Conservation (phyloP, 2,329 filamentous ascomycete genomes). For the Cercospora zeina region DNA sequence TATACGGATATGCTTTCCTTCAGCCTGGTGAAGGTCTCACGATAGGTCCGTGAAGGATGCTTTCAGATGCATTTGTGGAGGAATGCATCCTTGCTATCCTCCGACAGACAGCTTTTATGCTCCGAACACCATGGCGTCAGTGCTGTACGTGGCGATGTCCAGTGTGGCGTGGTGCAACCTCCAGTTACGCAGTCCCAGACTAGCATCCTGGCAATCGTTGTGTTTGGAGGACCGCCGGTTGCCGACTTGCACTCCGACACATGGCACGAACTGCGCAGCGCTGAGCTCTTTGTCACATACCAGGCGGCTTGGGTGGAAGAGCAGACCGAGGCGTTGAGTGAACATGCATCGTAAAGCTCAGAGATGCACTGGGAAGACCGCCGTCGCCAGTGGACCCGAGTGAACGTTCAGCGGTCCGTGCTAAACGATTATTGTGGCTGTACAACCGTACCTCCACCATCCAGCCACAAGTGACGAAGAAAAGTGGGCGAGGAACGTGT, state of each 20-base stretch:
- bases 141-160: background rate
- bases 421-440: background rate
- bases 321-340: background rate
- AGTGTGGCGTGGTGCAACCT: background rate
- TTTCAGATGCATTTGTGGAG: background rate
- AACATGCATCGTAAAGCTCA: no score
- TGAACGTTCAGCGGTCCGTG: background rate
- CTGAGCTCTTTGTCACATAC: slow-evolving; percentile 9
- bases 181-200: background rate
- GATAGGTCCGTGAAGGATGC: background rate
- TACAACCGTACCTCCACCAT: background rate
- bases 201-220: background rate
- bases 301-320: slow-evolving; percentile 9
- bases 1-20: no score
- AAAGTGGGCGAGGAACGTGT: background rate
- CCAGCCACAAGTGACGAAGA: slow-evolving; percentile 5
- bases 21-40: background rate
- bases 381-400: background rate
- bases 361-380: background rate
- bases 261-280: background rate
- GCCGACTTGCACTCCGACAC: background rate
- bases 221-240: background rate
- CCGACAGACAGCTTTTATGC: background rate
- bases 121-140: background rate
- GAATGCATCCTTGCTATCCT: background rate